A percentile compares a stretch with the other conserved stretches of the same genome.
Evolutionary conservation across 2,329 filamentous ascomycete species (phyloP).

Genomic region (Trichophyton schoenleinii): DNA sequence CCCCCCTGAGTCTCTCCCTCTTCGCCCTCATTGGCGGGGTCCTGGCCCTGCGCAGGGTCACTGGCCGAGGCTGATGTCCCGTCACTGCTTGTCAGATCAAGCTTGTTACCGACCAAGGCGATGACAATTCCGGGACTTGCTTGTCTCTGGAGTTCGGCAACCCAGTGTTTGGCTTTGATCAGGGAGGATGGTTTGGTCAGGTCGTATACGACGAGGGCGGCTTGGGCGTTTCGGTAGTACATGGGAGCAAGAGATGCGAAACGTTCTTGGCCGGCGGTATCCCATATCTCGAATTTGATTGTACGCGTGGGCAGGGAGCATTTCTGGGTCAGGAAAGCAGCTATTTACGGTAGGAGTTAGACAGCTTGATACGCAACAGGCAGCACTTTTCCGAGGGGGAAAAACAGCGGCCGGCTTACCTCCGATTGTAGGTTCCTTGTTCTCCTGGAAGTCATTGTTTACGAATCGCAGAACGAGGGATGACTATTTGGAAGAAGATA

Average conservation of each 20-base stretch:
- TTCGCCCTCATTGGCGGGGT: constrained; percentile 47
- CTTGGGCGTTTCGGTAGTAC: constrained; percentile 99
- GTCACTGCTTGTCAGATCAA: constrained; percentile 86
- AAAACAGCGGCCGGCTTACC: constrained; percentile 41
- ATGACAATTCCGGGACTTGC: constrained; percentile 99
- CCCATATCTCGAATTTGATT: constrained; percentile 87
- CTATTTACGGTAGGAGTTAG: constrained; percentile 35
- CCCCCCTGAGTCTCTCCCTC: constrained; percentile 22
- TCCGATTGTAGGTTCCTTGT: constrained; percentile 98
- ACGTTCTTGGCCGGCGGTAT: constrained; percentile 93
- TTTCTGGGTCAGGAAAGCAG: constrained; percentile 97
- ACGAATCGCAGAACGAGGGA: constrained; percentile 96
- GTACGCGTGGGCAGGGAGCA: constrained; percentile 88
- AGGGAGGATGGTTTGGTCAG: constrained; percentile 83
- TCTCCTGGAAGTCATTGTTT: constrained; percentile 99
- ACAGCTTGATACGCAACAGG: constrained; percentile 1
- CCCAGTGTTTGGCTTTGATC: constrained; percentile 98
- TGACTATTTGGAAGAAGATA: constrained; percentile 46
- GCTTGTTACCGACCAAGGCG: constrained; percentile 91
- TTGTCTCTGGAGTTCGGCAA: constrained; percentile 96
- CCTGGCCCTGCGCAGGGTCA: constrained; percentile 54
- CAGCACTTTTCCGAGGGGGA: not conserved
- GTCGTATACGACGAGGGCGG: constrained; percentile 96
- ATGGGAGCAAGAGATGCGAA: constrained; percentile 98
- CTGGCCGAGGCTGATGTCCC: constrained; percentile 3